Conservation (phyloP, 306 rosid genomes). For the Medicago truncatula region MtrunA17r5.0-ANR NC_053045.1:31528001-31528500, state of each 20-base stretch:
- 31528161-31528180: neutral
- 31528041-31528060: neutral
- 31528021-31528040: neutral
- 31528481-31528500: neutral
- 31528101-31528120: neutral
- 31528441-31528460: neutral
- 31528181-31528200: neutral
- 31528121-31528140: neutral
- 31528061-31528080: neutral
- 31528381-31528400: neutral
- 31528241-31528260: neutral
- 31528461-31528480: neutral
- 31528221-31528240: conserved; percentile 19
- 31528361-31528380: neutral
- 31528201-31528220: conserved; percentile 14
- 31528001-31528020: conserved; percentile 15
- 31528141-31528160: neutral
- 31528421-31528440: conserved; percentile 4
- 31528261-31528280: neutral
- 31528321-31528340: conserved; percentile 14
- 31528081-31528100: neutral
- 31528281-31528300: neutral
- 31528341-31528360: neutral
- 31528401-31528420: neutral
- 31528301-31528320: conserved; percentile 7